Base-by-base conservation (phyloP, 805 yeast species). In the Blastobotrys muscicola region DNA sequence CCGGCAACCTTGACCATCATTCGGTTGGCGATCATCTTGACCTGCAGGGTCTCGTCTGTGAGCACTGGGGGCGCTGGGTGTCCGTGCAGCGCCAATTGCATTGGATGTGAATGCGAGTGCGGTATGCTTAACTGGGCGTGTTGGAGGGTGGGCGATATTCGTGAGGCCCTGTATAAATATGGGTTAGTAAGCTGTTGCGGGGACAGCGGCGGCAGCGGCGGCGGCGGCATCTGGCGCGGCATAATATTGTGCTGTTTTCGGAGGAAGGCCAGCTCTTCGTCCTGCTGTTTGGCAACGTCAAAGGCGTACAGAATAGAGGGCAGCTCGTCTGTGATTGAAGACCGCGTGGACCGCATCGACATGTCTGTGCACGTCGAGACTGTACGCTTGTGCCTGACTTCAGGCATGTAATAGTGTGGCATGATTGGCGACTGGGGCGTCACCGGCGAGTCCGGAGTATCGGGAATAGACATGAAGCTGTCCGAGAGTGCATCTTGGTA, bases 241-340 rank as follows among this genome's bases (percentile, higher is more conserved):
- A 3, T 37, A 39, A 31, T 26, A 20, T 36, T 33, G 15, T 39
- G 44, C 33, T 42, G 42, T 33, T 48, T 32, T 32, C 34, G 14
- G 34, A 32, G 14, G 14, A 32, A 32, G 34, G 34, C 34, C 34
- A 12, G 26, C 6, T 20, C 26, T 20, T 20, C 26, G 26, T 30
- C 14, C 11, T 30, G 48, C n/a, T 41, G 41, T 33, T 51, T 46
- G 3, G 50, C 55, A 20, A 41, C 36, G 12, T 51, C 55, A 38
- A 55, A 55, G 8, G 57, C 59, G 29, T 46, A 43, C 48, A 55
- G 16, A 9, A 55, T 39, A 23, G 46, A 41, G 12, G 57, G 57
- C 16, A 55, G 44, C 32, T 55, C 58, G 2, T 55, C 58, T 3
- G 48, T 36, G 23, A 50, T 45, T 1, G 55, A 43, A 14, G 53